A percentile compares a stretch with the other conserved stretches of the same genome.
phyloP scores from a whole-genome alignment of 2,329 filamentous ascomycete species.

The Cercospora sesami region DNA sequence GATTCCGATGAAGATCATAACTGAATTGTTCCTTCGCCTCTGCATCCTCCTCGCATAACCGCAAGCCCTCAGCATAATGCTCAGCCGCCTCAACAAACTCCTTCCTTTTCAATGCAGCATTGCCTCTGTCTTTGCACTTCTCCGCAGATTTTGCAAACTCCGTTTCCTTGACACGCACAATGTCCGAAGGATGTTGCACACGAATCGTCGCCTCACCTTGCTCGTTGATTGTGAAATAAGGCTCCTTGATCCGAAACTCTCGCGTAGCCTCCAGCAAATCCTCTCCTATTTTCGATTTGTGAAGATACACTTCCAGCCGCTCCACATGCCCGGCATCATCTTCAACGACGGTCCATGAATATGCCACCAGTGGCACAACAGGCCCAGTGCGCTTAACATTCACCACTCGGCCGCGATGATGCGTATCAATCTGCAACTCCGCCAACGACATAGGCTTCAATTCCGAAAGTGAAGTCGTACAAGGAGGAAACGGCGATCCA shows the following conservation, averaged over 20 bases:
- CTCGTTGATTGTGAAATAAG: conserved; percentile 36
- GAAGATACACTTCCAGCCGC: conserved; percentile 35
- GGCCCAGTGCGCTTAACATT: conserved; percentile 27
- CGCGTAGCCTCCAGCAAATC: conserved; percentile 38
- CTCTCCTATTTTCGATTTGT: conserved; percentile 35
- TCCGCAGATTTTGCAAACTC: conserved; percentile 17
- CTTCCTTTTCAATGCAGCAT: conserved; percentile 32
- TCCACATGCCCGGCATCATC: conserved; percentile 29
- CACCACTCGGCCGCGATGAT: conserved; percentile 27
- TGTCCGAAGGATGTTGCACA: conserved; percentile 36
- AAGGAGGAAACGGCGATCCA: conserved; percentile 9
- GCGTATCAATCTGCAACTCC: conserved; percentile 26
- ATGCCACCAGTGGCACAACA: conserved; percentile 23
- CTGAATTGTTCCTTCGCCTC: neutral
- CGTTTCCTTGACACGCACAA: conserved; percentile 13
- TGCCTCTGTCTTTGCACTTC: conserved; percentile 35
- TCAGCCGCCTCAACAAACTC: conserved; percentile 25
- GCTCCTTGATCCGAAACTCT: conserved; percentile 35
- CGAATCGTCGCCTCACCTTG: conserved; percentile 32
- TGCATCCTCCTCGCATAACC: neutral
- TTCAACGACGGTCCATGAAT: conserved; percentile 38
- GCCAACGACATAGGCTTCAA: conserved; percentile 11
- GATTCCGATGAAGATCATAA: conserved; percentile 21
- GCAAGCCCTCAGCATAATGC: conserved; percentile 30
- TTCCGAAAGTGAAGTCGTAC: neutral